phyloP scores from a whole-genome alignment of 805 yeast species.

The Spathaspora arborariae region DNA sequence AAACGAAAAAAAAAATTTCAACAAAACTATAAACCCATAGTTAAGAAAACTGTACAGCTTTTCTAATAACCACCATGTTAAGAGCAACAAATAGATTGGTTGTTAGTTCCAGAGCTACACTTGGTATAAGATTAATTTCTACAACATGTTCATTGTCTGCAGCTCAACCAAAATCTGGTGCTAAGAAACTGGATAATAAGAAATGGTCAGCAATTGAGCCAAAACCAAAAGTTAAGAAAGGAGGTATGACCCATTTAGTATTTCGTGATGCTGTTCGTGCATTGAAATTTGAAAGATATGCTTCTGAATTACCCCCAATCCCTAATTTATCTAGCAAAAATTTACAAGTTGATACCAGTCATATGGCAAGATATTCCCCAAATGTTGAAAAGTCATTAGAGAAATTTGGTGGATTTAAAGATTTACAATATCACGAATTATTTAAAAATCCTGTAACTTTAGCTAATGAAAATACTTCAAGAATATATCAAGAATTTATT shows the following conservation, averaged over 20 bases:
- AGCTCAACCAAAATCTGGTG: constrained; percentile 4
- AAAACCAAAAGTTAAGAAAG: constrained; percentile 5
- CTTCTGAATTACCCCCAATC: constrained; percentile 15
- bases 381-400: constrained; percentile 41
- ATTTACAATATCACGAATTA: constrained; percentile 65
- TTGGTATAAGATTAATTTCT: constrained; percentile 9
- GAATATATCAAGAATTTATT: constrained; percentile 37
- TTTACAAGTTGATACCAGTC: constrained; percentile 7
- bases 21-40: background rate
- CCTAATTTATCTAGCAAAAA: constrained; percentile 12
- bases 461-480: constrained; percentile 47
- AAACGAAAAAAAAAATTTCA: background rate
- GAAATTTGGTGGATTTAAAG: constrained; percentile 61
- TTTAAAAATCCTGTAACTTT: constrained; percentile 58
- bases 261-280: constrained; percentile 35
- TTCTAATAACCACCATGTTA: constrained; percentile 3
- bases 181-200: constrained; percentile 3
- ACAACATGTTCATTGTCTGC: constrained; percentile 5
- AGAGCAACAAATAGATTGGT: constrained; percentile 3
- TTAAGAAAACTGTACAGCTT: background rate
- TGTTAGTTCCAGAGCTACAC: constrained; percentile 1
- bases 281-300: constrained; percentile 32
- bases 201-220: constrained; percentile 1
- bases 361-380: constrained; percentile 35
- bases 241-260: constrained; percentile 36